phyloP scores from a whole-genome alignment of 768 basidiomycete species.

The Boletus speciosus region DNA sequence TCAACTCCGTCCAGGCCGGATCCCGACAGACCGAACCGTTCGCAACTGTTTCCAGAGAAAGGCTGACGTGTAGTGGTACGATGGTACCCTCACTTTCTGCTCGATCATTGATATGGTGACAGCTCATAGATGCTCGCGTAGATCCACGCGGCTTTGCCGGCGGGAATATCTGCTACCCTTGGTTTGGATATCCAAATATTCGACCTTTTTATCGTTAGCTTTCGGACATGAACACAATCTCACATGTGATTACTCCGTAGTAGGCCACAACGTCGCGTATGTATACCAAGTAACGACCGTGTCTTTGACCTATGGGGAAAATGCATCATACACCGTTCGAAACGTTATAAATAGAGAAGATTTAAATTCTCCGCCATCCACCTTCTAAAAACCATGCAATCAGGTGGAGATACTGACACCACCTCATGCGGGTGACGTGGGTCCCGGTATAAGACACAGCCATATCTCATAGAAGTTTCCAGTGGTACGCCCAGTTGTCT shows the following conservation, averaged over 20 bases:
- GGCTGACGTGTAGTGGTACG: neutral
- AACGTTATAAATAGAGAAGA: neutral
- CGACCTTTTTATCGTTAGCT: neutral
- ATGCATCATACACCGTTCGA: neutral
- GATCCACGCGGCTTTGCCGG: neutral
- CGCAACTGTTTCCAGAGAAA: neutral
- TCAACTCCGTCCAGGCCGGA: neutral
- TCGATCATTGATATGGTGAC: neutral
- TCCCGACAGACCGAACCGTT: neutral
- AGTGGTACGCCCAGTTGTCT: slow-evolving; percentile 1
- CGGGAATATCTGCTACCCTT: neutral
- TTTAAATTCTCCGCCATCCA: neutral
- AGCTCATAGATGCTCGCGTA: neutral
- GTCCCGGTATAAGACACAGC: slow-evolving; percentile 1
- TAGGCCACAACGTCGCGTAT: neutral
- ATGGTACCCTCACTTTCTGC: neutral
- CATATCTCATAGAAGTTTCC: neutral
- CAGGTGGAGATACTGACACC: neutral
- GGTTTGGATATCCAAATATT: neutral
- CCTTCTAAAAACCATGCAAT: neutral
- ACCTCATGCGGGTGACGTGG: neutral
- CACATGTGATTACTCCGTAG: neutral
- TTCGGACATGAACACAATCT: slow-evolving; percentile 6
- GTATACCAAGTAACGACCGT: neutral
- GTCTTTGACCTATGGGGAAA: too few relatives aligned